Base-by-base conservation (phyloP, 2,329 filamentous ascomycete species). In the Clarireedia homoeocarpa region DNA sequence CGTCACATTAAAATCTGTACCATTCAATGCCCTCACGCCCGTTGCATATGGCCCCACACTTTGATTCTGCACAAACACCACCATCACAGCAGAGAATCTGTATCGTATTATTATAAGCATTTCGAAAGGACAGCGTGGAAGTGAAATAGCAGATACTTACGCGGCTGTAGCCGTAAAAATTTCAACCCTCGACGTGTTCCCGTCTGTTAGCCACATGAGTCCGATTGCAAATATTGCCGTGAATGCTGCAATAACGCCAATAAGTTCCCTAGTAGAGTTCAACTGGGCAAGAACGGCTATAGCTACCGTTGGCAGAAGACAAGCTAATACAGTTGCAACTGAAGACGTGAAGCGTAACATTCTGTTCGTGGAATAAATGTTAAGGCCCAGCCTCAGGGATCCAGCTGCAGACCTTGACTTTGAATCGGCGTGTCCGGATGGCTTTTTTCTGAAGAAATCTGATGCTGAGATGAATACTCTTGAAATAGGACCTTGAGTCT, bases 161-260 rank as follows among this genome's bases (percentile, higher is more conserved):
- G 61, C 62, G 23, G 63, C 61, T 23, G 63, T 65, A 30, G 63
- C 63, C 27, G 59, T 62, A 26, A 64, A 65, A 9, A 64, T 64
- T 7, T 65, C 58, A n/a, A n/a, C n/a, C n/a, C n/a, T n/a, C n/a
- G n/a, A n/a, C n/a, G n/a, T n/a, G n/a, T n/a, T n/a, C n/a, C n/a
- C n/a, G 48, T 54, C 30, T 1, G 57, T 58, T 15, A 64, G 51
- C n/a, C 56, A 51, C 55, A 62, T 58, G 9, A 64, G 47, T 6
- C 61, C 62, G 15, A 58, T 46, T 1, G 62, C 58, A 14, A 64
- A 64, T 3, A 60, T 51, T 10, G 58, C 44, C 20, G 58, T 59
- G n/a, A 64, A 64, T 2, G 51, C 34, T 5, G 58, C 61, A 6
- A 64, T 60, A 24, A 51, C 42, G 5, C 55, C 53, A n/a, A 64